Evolutionary conservation across 75 land plant species (phyloP).

Genomic region (Pinus tabuliformis): DNA sequence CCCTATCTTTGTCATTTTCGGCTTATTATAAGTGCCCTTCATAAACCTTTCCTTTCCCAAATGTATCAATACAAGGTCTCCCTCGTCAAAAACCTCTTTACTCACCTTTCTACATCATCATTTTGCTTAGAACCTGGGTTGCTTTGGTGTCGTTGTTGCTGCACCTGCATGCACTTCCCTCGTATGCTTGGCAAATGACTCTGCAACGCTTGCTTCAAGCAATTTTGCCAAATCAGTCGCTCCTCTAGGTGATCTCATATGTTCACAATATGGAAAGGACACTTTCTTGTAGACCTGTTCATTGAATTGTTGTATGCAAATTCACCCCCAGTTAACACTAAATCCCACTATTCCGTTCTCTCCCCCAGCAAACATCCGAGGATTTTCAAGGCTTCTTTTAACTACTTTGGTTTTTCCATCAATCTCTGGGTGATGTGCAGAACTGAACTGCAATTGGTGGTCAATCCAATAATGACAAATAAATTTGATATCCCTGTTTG

Average conservation of each 20-base stretch:
- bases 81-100: no score
- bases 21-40: no score
- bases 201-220: no score
- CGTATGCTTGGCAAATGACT: no score
- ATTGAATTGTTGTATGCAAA: not conserved
- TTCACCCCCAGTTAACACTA: not conserved
- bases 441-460: not conserved
- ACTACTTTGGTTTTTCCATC: not conserved
- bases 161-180: no score
- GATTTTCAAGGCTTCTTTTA: not conserved
- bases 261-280: not conserved
- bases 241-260: no score
- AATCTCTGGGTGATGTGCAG: not conserved
- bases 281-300: not conserved
- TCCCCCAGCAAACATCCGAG: not conserved
- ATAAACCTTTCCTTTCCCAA: no score
- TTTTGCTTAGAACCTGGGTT: no score
- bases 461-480: not conserved
- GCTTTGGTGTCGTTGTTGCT: no score
- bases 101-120: no score
- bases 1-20: no score
- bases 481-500: not conserved
- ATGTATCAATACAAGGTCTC: not conserved
- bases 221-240: no score
- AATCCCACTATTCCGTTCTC: not conserved